Conservation (phyloP, 2,329 filamentous ascomycete genomes). For the Fusarium sp. region DNA sequence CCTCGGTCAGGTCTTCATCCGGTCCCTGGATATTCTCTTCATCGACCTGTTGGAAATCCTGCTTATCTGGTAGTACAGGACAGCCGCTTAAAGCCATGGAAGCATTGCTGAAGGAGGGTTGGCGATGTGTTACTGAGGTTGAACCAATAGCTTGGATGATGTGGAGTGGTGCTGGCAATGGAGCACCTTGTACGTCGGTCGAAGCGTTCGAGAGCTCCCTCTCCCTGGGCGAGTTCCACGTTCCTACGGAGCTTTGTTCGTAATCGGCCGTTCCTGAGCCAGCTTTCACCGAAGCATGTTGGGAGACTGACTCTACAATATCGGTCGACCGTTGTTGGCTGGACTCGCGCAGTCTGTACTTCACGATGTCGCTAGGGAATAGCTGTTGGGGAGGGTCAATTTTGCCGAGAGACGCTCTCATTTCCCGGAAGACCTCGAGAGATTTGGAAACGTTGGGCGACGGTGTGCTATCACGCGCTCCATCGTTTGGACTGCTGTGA, state of each 20-base stretch:
- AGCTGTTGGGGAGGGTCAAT: conserved; percentile 8
- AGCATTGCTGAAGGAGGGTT: conserved; percentile 4
- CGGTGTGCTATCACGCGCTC: not conserved
- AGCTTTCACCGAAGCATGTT: not conserved
- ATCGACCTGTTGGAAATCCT: not conserved
- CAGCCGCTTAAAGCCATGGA: conserved; percentile 33
- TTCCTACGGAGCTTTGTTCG: conserved; percentile 8
- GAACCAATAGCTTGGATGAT: conserved; percentile 34
- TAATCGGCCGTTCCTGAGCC: not conserved
- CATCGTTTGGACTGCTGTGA: not conserved
- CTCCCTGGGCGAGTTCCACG: conserved; percentile 21
- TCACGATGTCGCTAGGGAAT: conserved; percentile 6
- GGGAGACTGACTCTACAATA: conserved; percentile 6
- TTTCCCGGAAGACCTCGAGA: conserved; percentile 4
- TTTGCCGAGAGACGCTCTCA: not conserved
- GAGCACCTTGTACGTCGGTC: conserved; percentile 7
- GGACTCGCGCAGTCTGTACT: not conserved
- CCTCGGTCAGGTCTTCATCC: not conserved
- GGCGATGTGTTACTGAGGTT: not conserved
- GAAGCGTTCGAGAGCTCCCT: not conserved
- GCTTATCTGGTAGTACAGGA: not conserved
- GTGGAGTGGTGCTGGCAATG: conserved; percentile 40
- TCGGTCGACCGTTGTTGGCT: not conserved
- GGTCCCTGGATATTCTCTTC: not conserved
- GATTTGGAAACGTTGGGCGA: conserved; percentile 19